A percentile compares a stretch with the other conserved stretches of the same genome.
These are phyloP conservation scores for Fremontodendron californicum DNA, from an alignment of 345 rosid species.

Conservation along the genomic window DNA sequence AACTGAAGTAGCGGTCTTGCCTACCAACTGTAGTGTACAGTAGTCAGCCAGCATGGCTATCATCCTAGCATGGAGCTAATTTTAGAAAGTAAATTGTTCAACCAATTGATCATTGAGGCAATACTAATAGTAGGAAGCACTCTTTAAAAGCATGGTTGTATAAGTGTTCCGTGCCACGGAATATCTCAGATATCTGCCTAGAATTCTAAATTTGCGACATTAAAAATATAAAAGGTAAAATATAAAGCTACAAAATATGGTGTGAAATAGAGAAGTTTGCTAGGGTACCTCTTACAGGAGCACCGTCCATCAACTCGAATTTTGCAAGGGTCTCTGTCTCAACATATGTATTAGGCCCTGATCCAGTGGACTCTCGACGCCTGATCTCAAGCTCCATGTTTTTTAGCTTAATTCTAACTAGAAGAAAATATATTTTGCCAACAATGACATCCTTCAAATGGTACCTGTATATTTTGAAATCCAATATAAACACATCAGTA, in stretches of 20 bases:
- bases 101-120: neutral
- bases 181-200: neutral
- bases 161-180: neutral
- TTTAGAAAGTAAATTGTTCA: neutral
- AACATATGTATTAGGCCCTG: constrained; percentile 60
- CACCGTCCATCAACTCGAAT: constrained; percentile 65
- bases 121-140: neutral
- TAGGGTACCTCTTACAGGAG: constrained; percentile 52
- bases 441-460: constrained; percentile 58
- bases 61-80: neutral
- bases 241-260: neutral
- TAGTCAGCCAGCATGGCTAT: neutral
- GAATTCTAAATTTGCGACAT: neutral
- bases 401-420: constrained; percentile 58
- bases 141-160: neutral
- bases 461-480: constrained; percentile 30
- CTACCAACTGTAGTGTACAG: neutral
- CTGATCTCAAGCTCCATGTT: constrained; percentile 71
- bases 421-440: constrained; percentile 60
- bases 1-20: neutral
- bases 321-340: constrained; percentile 65
- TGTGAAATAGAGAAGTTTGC: constrained; percentile 1
- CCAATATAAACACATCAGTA: neutral
- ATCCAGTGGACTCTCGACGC: constrained; percentile 62
- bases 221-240: neutral